These are phyloP conservation scores for Balakata baccata DNA, from an alignment of 345 rosid species.

Conservation along the genomic window DNA sequence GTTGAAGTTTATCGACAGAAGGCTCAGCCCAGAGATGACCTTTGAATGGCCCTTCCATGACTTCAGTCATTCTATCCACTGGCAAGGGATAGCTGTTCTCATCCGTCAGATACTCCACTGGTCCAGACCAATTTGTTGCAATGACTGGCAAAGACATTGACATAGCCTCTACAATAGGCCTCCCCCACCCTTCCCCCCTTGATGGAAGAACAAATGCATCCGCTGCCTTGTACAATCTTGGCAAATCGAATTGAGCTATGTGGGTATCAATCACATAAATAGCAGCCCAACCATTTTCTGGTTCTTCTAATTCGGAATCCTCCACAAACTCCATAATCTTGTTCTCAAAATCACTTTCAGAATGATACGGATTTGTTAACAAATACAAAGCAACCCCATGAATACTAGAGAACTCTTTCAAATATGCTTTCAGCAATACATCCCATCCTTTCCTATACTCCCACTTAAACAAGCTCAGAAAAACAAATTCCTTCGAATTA, in stretches of 20 bases:
- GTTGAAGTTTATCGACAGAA: constrained; percentile 49
- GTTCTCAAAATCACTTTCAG: constrained; percentile 56
- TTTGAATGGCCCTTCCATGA: constrained; percentile 65
- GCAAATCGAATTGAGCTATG: constrained; percentile 70
- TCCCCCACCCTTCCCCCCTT: constrained; percentile 91
- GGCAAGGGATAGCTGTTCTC: constrained; percentile 67
- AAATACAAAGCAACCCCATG: constrained; percentile 60
- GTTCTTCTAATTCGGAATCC: constrained; percentile 38
- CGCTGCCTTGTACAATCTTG: constrained; percentile 68
- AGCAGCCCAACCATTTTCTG: constrained; percentile 47
- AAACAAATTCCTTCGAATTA: constrained; percentile 46
- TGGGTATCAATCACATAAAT: constrained; percentile 58
- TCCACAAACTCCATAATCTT: constrained; percentile 66
- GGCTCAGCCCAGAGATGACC: constrained; percentile 89
- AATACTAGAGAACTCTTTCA: constrained; percentile 52
- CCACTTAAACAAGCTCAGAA: constrained; percentile 88
- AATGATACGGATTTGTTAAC: constrained; percentile 75
- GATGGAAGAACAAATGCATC: constrained; percentile 76
- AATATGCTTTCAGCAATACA: constrained; percentile 65
- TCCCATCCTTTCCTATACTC: constrained; percentile 93
- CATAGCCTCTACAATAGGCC: constrained; percentile 84
- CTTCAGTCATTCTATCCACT: constrained; percentile 57
- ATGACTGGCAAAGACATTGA: constrained; percentile 83
- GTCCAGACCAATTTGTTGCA: constrained; percentile 83
- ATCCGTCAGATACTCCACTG: constrained; percentile 67